These are phyloP conservation scores for Paratrypanosoma confusum DNA, from an alignment of 208 protist species.

Conservation along the genomic window DNA sequence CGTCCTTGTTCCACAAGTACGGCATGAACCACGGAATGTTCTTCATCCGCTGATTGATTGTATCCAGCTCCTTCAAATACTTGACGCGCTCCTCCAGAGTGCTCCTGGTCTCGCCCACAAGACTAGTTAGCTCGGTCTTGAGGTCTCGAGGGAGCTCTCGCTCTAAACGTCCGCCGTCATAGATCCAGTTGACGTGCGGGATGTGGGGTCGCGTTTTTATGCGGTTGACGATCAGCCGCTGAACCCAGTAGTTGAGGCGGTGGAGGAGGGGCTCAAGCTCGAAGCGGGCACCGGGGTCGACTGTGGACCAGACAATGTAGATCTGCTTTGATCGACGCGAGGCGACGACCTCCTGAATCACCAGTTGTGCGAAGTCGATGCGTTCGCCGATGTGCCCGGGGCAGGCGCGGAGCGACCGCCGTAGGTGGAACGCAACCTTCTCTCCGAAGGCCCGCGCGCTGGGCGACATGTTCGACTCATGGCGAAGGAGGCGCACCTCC, in stretches of 20 bases:
- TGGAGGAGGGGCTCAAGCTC: conserved; percentile 76
- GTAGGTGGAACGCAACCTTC: conserved; percentile 78
- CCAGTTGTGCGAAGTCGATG: conserved; percentile 87
- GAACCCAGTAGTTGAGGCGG: conserved; percentile 81
- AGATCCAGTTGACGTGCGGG: conserved; percentile 78
- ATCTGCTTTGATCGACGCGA: conserved; percentile 77
- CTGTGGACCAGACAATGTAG: conserved; percentile 87
- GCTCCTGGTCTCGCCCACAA: conserved; percentile 48
- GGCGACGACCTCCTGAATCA: conserved; percentile 77
- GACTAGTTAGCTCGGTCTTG: conserved; percentile 51
- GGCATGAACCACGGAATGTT: conserved; percentile 89
- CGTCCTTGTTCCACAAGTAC: conserved; percentile 87
- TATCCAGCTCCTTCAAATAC: conserved; percentile 85
- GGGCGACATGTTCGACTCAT: conserved; percentile 79
- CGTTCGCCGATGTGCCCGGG: conserved; percentile 75
- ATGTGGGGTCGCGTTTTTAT: conserved; percentile 78
- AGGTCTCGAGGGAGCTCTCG: conserved; percentile 67
- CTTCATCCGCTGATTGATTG: conserved; percentile 83
- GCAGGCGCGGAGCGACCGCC: conserved; percentile 69
- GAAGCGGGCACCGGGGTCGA: conserved; percentile 75
- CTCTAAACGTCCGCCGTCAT: conserved; percentile 65
- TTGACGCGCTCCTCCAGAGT: conserved; percentile 76
- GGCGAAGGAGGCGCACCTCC: conserved; percentile 63
- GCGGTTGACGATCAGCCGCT: conserved; percentile 61
- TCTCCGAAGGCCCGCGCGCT: conserved; percentile 66